These are phyloP conservation scores for Torrubiella hemipterigena DNA, from an alignment of 2,329 filamentous ascomycete genomes.

Conservation along the genomic window DNA sequence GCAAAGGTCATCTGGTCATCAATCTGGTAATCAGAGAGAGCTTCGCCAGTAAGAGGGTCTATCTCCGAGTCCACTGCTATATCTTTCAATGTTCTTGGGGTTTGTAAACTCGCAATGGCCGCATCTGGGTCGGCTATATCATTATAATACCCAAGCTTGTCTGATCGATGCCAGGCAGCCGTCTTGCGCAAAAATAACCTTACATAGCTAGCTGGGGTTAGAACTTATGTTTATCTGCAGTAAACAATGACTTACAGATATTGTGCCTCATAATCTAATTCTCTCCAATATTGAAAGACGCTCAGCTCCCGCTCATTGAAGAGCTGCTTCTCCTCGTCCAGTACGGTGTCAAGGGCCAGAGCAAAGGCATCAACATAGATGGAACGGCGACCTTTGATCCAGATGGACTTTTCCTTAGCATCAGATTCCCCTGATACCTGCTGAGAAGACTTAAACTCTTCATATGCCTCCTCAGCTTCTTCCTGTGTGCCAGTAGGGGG, in stretches of 20 bases:
- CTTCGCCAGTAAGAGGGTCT: slow-evolving; percentile 16
- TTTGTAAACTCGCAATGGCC: slow-evolving; percentile 56
- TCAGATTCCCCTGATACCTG: slow-evolving; percentile 21
- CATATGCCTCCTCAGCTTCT: slow-evolving; percentile 69
- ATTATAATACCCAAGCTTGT: slow-evolving; percentile 64
- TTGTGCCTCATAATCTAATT: slow-evolving; percentile 70
- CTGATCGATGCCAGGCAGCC: slow-evolving; percentile 78
- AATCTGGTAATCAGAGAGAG: slow-evolving; percentile 32
- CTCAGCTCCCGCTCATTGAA: slow-evolving; percentile 70
- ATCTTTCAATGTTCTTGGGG: slow-evolving; percentile 39
- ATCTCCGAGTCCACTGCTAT: slow-evolving; percentile 6
- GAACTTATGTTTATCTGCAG: too few relatives aligned
- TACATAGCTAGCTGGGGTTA: slow-evolving; percentile 74
- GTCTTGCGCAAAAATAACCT: slow-evolving; percentile 87
- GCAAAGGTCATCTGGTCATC: slow-evolving; percentile 61
- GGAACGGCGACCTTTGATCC: slow-evolving; percentile 69
- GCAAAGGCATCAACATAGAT: slow-evolving; percentile 98
- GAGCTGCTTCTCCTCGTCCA: slow-evolving; percentile 78
- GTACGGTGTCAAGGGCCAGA: slow-evolving; percentile 75
- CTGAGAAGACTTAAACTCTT: slow-evolving; percentile 52
- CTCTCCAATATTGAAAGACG: slow-evolving; percentile 67
- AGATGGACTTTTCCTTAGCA: slow-evolving; percentile 31
- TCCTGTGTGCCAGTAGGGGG: slow-evolving; percentile 55
- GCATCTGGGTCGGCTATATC: slow-evolving; percentile 65
- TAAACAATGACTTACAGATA: slow-evolving; percentile 54